Evolutionary conservation across 306 rosid genomes (phyloP).

Genomic region (Notholithocarpus densiflorus): DNA sequence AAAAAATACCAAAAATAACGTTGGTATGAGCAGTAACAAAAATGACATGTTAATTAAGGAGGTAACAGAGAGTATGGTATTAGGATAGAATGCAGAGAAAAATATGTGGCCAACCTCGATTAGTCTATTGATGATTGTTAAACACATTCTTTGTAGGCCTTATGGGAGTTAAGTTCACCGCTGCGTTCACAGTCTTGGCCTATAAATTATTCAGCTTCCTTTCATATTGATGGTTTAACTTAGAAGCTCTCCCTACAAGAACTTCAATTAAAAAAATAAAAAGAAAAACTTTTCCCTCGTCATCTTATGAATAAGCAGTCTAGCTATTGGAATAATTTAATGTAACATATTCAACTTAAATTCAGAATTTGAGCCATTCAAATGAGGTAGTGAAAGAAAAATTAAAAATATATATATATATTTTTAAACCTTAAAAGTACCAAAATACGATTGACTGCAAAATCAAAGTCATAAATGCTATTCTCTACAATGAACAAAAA

Average conservation of each 20-base stretch:
- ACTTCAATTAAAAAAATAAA: neutral
- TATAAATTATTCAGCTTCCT: neutral
- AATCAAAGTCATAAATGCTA: neutral
- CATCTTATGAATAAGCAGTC: neutral
- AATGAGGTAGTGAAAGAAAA: neutral
- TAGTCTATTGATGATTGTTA: neutral
- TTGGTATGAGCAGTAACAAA: too few relatives aligned
- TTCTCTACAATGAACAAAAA: neutral
- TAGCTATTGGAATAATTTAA: neutral
- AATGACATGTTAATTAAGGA: too few relatives aligned
- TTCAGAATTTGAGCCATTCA: neutral
- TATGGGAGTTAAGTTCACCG: neutral
- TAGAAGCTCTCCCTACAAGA: neutral
- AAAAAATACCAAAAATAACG: too few relatives aligned
- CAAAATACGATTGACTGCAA: neutral
- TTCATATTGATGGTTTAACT: neutral
- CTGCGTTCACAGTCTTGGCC: neutral
- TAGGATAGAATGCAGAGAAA: too few relatives aligned
- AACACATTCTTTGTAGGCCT: neutral
- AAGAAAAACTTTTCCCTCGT: neutral
- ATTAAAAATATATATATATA: too few relatives aligned
- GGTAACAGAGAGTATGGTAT: too few relatives aligned
- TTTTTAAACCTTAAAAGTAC: neutral
- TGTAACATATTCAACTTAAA: neutral
- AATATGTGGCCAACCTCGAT: too few relatives aligned